Base-by-base conservation (phyloP, 2,329 filamentous ascomycete species). In the Phialocephala sp. region DNA sequence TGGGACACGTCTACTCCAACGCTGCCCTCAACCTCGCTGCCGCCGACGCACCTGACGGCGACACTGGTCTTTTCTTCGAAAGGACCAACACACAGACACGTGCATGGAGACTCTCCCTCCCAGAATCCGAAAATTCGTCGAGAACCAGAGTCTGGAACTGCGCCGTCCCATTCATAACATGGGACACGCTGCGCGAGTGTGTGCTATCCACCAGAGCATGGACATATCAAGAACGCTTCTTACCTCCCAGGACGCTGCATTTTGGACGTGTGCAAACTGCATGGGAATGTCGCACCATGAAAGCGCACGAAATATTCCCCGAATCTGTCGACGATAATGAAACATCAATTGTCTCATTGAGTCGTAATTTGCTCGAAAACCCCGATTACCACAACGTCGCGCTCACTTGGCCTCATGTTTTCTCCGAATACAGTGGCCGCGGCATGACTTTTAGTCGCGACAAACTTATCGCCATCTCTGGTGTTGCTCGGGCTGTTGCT, bases 1-100 rank as follows among this genome's bases (percentile, higher is more conserved):
- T 59, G 56, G 37, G n/a, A 22, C 36, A 59, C 41, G 56, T 59
- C 5, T 59, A 59, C 56, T 41, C 20, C 14, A 59, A 59, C 27
- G 14, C 56, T 24, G 2, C 41, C 18, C 41, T 37, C n/a, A 59
- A 59, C 22, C 20, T 59, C 27, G 56, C 36, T 3, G 56, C 56
- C 2, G 41, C 56, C 11, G 27, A 41, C 15, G 56, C 56, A 11
- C 20, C 20, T 12, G 56, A 59, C 24, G 56, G 56, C 12, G 41
- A 41, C 11, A 32, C 41, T 11, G 37, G 56, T n/a, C 41, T 37
- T 41, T 59, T 59, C 36, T 41, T 24, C 41, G n/a, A 41, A 12
- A 37, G 56, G 14, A 20, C n/a, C 4, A 27, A 8, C 1, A 41
- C 41, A 22, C 36, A 43, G 37, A 24, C 18, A 4, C 36, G 9